A percentile compares a stretch with the other conserved stretches of the same genome.
Conservation (phyloP, 1,284 basidiomycete genomes). For the Naganishia albida region DNA sequence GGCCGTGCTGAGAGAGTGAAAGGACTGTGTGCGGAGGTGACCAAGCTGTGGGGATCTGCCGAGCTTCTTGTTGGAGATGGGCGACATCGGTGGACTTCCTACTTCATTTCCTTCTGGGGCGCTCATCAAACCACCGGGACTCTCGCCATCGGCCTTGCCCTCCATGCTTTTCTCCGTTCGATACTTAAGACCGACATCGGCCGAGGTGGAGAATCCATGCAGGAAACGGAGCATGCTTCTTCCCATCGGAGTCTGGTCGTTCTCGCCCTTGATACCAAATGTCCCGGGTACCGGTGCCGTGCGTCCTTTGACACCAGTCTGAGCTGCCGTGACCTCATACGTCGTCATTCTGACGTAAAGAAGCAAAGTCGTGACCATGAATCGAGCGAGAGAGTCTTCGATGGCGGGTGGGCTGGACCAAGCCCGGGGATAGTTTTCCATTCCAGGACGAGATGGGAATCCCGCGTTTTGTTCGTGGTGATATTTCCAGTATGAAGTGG, state of each 20-base stretch:
- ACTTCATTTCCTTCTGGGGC: constrained; percentile 3
- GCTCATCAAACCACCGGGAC: constrained; percentile 5
- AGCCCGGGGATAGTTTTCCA: constrained; percentile 45
- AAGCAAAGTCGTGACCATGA: constrained; percentile 78
- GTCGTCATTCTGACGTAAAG: constrained; percentile 75
- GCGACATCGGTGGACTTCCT: neutral
- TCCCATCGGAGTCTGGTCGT: constrained; percentile 21
- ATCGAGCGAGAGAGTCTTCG: constrained; percentile 82
- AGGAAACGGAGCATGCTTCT: constrained; percentile 29
- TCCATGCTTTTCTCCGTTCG: constrained; percentile 25
- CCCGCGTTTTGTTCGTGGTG: constrained; percentile 35
- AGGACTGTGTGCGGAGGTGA: constrained; percentile 10
- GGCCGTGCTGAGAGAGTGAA: constrained; percentile 17
- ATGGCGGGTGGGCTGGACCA: constrained; percentile 73
- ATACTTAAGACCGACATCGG: constrained; percentile 29
- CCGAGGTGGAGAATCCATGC: constrained; percentile 27
- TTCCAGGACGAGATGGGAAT: constrained; percentile 26
- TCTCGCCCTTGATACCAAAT: constrained; percentile 32
- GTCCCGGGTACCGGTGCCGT: constrained; percentile 29
- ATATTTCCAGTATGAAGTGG: constrained; percentile 73
- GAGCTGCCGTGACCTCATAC: constrained; percentile 34
- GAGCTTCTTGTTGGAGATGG: neutral
- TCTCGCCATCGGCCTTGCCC: constrained; percentile 11
- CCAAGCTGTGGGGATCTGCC: neutral
- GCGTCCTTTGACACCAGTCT: constrained; percentile 9